phyloP scores from a whole-genome alignment of 495 filamentous ascomycete genomes.

The Antarctomyces pellizariae region DNA sequence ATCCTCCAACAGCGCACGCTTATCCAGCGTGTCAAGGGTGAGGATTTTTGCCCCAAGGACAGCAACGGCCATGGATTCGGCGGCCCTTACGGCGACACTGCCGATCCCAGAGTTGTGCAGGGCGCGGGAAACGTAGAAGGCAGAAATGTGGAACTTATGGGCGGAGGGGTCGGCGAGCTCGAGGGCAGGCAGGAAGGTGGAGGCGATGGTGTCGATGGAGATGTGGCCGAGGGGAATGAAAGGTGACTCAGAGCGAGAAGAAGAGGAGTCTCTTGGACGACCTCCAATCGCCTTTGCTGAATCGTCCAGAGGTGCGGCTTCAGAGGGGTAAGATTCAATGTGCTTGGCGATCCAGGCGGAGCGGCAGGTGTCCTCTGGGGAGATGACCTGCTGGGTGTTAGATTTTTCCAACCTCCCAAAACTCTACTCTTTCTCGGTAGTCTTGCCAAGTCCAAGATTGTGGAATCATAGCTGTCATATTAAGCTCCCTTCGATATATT shows the following conservation, averaged over 20 bases:
- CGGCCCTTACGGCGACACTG: slow-evolving; percentile 16
- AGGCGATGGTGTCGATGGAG: slow-evolving; percentile 15
- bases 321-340: slow-evolving; percentile 5
- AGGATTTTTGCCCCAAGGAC: slow-evolving; percentile 15
- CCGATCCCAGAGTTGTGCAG: slow-evolving; percentile 17
- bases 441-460: no score
- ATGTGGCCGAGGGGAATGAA: slow-evolving; percentile 22
- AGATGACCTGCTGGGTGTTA: slow-evolving; percentile 5
- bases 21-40: slow-evolving; percentile 15
- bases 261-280: slow-evolving; percentile 11
- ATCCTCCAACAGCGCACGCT: slow-evolving; percentile 3
- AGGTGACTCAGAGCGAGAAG: slow-evolving; percentile 5
- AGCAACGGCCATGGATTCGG: slow-evolving; percentile 13
- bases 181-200: no score
- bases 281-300: slow-evolving; percentile 13
- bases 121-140: slow-evolving; percentile 16
- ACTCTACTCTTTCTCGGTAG: no score
- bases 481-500: no score
- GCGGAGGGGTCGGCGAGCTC: slow-evolving; percentile 8
- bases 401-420: not conserved
- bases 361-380: slow-evolving; percentile 1
- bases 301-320: slow-evolving; percentile 13
- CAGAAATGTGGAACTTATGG: slow-evolving; percentile 15
- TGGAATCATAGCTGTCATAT: no score
- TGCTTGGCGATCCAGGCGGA: slow-evolving; percentile 5